Evolutionary conservation across 306 rosid species (phyloP).

Genomic region (Cicer chorassanicum): DNA sequence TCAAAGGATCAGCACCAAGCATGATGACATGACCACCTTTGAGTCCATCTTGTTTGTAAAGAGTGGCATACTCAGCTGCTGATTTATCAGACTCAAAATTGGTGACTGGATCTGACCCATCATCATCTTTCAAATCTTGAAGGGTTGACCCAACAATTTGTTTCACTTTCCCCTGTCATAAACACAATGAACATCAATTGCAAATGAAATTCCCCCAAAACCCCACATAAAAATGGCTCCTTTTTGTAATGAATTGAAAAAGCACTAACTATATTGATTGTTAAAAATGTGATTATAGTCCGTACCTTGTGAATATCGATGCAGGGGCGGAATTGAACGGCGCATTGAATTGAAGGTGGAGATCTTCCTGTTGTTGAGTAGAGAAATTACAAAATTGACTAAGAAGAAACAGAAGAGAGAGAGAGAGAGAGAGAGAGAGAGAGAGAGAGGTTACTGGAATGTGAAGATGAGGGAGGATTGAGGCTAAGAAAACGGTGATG

Average conservation of each 20-base stretch:
- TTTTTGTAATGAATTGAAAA: conserved; percentile 1
- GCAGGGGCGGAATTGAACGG: conserved; percentile 82
- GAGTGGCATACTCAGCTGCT: conserved; percentile 75
- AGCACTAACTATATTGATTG: background rate
- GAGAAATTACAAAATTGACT: background rate
- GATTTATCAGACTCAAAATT: conserved; percentile 91
- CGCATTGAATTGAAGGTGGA: conserved; percentile 52
- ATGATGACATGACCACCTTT: conserved; percentile 90
- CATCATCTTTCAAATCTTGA: conserved; percentile 70
- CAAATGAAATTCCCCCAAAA: background rate
- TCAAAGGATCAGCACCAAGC: conserved; percentile 93
- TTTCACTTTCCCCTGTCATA: conserved; percentile 82
- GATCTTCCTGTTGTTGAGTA: conserved; percentile 41
- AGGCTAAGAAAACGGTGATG: too few species aligned
- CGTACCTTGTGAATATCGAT: conserved; percentile 89
- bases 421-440: background rate
- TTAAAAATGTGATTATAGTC: background rate
- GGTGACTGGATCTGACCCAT: conserved; percentile 64
- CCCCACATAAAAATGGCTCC: background rate
- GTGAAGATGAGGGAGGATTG: too few species aligned
- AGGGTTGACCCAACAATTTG: conserved; percentile 96
- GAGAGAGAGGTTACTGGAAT: background rate
- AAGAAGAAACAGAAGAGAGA: background rate
- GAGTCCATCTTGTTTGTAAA: conserved; percentile 79
- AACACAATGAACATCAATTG: background rate